phyloP scores from a whole-genome alignment of 208 protist species.

The Acanthamoeba lenticulata region DNA sequence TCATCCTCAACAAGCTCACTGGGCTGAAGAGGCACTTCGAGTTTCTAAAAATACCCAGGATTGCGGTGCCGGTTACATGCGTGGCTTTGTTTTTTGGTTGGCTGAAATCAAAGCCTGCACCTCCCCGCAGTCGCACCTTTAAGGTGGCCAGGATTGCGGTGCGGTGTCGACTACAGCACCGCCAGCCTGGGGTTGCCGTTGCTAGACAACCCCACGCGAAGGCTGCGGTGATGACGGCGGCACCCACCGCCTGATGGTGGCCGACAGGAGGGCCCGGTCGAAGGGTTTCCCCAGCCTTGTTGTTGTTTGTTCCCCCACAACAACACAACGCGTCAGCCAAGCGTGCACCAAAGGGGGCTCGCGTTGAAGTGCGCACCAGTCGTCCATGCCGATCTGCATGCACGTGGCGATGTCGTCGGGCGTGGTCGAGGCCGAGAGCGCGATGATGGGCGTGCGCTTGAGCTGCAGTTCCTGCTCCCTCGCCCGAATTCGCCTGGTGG shows the following conservation, averaged over 20 bases:
- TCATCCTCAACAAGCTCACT: too few relatives aligned
- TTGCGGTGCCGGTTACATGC: not conserved
- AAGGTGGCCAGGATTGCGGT: not conserved
- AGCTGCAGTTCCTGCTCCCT: not conserved
- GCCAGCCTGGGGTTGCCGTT: too few relatives aligned
- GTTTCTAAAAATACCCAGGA: too few relatives aligned
- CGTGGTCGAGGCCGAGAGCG: not conserved
- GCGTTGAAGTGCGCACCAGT: not conserved
- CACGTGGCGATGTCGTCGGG: not conserved
- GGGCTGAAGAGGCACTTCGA: too few relatives aligned
- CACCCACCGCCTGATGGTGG: not conserved
- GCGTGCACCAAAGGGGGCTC: not conserved
- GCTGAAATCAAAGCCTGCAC: not conserved
- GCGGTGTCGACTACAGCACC: too few relatives aligned
- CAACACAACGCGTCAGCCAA: not conserved
- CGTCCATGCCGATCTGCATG: not conserved
- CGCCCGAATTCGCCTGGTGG: slow-evolving; percentile 53
- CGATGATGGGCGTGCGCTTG: not conserved
- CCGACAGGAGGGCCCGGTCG: not conserved
- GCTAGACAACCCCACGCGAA: too few relatives aligned
- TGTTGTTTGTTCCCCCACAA: too few relatives aligned
- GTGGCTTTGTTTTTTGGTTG: not conserved
- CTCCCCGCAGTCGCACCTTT: not conserved
- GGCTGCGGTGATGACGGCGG: not conserved
- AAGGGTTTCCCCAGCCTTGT: not conserved